phyloP scores from a whole-genome alignment of 176 grass and related monocot genomes.

The Oryza glumipatula region DNA sequence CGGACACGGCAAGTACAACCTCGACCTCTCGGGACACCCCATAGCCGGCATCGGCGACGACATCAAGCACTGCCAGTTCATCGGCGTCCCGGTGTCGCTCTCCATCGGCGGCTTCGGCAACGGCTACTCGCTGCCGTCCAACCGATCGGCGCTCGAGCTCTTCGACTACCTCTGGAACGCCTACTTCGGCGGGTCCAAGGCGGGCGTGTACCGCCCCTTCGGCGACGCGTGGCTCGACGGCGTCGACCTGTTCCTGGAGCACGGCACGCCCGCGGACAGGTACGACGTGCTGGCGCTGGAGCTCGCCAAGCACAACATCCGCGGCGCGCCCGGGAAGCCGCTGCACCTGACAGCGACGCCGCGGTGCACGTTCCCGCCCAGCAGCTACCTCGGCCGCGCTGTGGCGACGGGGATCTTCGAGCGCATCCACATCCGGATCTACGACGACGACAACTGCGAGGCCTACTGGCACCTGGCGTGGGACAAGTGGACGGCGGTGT shows the following conservation, averaged over 20 bases:
- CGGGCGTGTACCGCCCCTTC: neutral
- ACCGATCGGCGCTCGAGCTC: neutral
- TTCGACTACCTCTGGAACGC: neutral
- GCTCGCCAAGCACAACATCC: neutral
- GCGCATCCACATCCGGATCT: constrained; percentile 26
- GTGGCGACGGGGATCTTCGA: constrained; percentile 25
- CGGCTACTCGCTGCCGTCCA: neutral
- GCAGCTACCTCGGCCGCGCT: neutral
- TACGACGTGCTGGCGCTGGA: neutral
- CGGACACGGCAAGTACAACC: neutral
- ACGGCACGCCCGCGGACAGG: neutral
- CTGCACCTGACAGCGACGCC: constrained; percentile 3
- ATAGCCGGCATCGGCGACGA: neutral
- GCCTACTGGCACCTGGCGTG: constrained; percentile 27
- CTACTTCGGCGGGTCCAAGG: neutral
- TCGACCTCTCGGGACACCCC: neutral
- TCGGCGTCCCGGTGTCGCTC: neutral
- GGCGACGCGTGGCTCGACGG: neutral
- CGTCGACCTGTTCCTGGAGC: neutral
- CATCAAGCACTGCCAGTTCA: neutral
- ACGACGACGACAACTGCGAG: constrained; percentile 30
- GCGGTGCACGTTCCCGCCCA: constrained; percentile 11
- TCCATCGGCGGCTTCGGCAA: neutral
- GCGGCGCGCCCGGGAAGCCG: neutral
- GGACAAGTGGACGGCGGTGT: constrained; percentile 35